Percentiles rank a stretch among this genome's conserved stretches.
These are phyloP conservation scores for Heterobasidion occidentale DNA, from an alignment of 1,284 basidiomycete genomes.

Conservation along the genomic window DNA sequence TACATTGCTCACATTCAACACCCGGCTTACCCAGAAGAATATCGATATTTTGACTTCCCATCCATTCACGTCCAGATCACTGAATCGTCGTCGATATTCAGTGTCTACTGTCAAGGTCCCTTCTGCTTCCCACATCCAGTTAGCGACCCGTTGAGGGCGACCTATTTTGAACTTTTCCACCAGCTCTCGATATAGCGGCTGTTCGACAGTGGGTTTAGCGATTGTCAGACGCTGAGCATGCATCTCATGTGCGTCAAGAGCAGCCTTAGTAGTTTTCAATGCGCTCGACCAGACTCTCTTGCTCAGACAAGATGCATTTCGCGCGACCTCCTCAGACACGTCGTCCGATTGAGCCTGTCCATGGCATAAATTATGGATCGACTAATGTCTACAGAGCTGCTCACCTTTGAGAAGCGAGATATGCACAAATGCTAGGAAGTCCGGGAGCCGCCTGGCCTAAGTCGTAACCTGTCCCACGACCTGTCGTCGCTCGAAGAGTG, in stretches of 20 bases:
- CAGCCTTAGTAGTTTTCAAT: conserved; percentile 20
- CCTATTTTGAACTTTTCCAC: conserved; percentile 10
- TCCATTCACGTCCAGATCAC: background rate
- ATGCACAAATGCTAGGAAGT: conserved; percentile 28
- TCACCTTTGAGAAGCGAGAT: conserved; percentile 26
- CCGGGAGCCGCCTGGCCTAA: conserved; percentile 20
- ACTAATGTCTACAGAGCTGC: background rate
- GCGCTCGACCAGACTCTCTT: conserved; percentile 21
- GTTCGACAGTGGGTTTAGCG: background rate
- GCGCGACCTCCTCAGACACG: conserved; percentile 22
- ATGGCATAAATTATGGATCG: background rate
- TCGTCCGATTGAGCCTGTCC: conserved; percentile 23
- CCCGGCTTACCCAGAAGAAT: conserved; percentile 9
- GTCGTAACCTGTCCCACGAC: conserved; percentile 26
- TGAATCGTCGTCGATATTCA: conserved; percentile 1
- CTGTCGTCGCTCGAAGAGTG: conserved; percentile 21
- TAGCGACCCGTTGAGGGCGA: conserved; percentile 8
- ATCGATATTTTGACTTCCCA: conserved; percentile 6
- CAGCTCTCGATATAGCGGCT: conserved; percentile 9
- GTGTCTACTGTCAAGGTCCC: conserved; percentile 8
- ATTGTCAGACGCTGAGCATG: background rate
- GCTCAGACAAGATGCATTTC: conserved; percentile 25
- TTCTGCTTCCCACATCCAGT: conserved; percentile 17
- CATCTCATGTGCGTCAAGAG: conserved; percentile 6
- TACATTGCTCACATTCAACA: conserved; percentile 8